These are phyloP conservation scores for Diaporthe citrichinensis DNA, from an alignment of 2,329 filamentous ascomycete species.

Conservation along the genomic window DNA sequence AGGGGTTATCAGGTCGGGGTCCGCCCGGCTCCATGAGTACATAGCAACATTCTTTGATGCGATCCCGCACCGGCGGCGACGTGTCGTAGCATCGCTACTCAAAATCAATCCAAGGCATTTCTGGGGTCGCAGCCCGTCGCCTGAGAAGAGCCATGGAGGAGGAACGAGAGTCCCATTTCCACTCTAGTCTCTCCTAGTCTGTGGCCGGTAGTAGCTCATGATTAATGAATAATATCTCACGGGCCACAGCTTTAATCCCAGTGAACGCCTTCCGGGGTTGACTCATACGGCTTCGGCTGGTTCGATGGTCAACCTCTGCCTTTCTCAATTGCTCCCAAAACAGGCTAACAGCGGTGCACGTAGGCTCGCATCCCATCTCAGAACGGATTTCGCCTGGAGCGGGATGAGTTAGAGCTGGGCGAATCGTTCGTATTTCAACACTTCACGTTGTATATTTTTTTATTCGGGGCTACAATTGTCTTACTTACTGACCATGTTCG, in stretches of 20 bases:
- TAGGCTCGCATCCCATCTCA: too few relatives aligned
- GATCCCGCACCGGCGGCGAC: background rate
- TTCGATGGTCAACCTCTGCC: background rate
- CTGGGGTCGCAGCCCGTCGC: background rate
- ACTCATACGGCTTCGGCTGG: background rate
- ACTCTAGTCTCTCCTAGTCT: background rate
- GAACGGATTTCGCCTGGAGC: too few relatives aligned
- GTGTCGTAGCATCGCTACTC: conserved; percentile 6
- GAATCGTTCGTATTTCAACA: too few relatives aligned
- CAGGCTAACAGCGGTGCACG: too few relatives aligned
- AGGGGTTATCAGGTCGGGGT: background rate
- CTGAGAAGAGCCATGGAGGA: background rate
- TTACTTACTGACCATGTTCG: too few relatives aligned
- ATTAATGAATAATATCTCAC: background rate
- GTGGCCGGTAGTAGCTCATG: too few relatives aligned
- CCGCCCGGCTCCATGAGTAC: background rate
- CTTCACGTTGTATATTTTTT: too few relatives aligned
- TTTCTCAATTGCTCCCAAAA: too few relatives aligned
- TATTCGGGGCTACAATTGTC: too few relatives aligned
- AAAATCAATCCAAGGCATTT: conserved; percentile 1
- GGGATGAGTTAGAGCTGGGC: too few relatives aligned
- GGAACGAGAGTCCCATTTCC: background rate
- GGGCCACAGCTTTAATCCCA: too few relatives aligned
- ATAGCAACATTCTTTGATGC: conserved; percentile 22
- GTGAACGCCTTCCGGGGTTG: background rate